Evolutionary conservation across 177 flowering plant genomes (phyloP).

Genomic region (Telopea speciosissima): DNA sequence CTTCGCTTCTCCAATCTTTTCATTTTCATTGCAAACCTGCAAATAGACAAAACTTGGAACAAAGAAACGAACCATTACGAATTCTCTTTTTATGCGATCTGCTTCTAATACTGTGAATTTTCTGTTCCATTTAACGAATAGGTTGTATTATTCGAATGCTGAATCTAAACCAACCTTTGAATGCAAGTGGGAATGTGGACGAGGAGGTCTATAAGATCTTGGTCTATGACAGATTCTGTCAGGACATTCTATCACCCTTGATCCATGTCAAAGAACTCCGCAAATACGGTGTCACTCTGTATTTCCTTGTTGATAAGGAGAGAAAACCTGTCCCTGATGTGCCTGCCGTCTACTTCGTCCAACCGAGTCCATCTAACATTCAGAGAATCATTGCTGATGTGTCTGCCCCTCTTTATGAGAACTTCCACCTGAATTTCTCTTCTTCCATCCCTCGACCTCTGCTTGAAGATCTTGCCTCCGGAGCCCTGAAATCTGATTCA

Average conservation of each 20-base stretch:
- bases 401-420: conserved; percentile 56
- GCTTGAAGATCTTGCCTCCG: conserved; percentile 80
- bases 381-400: conserved; percentile 72
- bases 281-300: conserved; percentile 89
- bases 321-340: conserved; percentile 91
- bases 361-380: conserved; percentile 46
- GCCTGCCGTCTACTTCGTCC: conserved; percentile 91
- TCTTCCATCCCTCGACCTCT: conserved; percentile 78
- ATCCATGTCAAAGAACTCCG: conserved; percentile 95
- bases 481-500: conserved; percentile 50
- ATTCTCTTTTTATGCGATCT: conserved; percentile 12
- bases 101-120: neutral
- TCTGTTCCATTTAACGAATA: conserved; percentile 16
- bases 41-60: neutral
- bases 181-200: conserved; percentile 37
- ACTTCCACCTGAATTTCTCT: conserved; percentile 85
- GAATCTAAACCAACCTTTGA: conserved; percentile 75
- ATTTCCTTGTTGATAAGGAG: conserved; percentile 82
- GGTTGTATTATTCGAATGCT: conserved; percentile 74
- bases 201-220: conserved; percentile 93
- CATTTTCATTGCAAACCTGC: neutral
- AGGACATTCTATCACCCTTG: conserved; percentile 73
- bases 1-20: neutral
- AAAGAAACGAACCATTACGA: neutral
- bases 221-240: conserved; percentile 75